Evolutionary conservation across 805 yeast species (phyloP).

Genomic region (Starmerella geochares): DNA sequence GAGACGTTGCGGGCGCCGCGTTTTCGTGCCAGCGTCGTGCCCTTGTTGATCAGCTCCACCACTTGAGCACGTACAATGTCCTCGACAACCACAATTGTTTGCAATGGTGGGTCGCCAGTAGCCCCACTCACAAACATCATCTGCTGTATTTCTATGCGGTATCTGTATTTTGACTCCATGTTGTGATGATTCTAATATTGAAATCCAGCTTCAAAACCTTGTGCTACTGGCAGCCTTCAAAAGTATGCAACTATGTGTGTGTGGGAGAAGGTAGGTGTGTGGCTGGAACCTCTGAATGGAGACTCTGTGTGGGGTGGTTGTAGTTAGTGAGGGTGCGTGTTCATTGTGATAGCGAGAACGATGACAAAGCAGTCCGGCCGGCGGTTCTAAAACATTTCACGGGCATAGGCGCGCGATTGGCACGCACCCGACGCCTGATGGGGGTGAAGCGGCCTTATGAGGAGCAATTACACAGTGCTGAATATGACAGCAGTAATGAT

Average conservation of each 20-base stretch:
- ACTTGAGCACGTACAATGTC: conserved; percentile 94
- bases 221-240: too few relatives aligned
- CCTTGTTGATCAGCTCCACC: conserved; percentile 65
- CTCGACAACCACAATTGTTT: conserved; percentile 84
- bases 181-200: too few relatives aligned
- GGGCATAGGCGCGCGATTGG: neutral
- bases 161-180: conserved; percentile 43
- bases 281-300: too few relatives aligned
- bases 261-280: too few relatives aligned
- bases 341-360: too few relatives aligned
- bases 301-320: too few relatives aligned
- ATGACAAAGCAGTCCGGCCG: neutral
- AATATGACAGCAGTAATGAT: neutral
- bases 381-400: too few relatives aligned
- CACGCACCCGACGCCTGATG: neutral
- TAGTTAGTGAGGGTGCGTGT: too few relatives aligned
- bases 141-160: conserved; percentile 84
- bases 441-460: neutral
- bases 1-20: conserved; percentile 77
- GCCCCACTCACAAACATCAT: conserved; percentile 99
- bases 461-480: neutral
- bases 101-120: conserved; percentile 84
- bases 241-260: too few relatives aligned
- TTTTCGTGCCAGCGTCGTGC: conserved; percentile 63
- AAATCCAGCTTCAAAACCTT: too few relatives aligned